phyloP scores from a whole-genome alignment of 192 early-diverging fungal species.

The Phlyctochytrium arcticum region DNA sequence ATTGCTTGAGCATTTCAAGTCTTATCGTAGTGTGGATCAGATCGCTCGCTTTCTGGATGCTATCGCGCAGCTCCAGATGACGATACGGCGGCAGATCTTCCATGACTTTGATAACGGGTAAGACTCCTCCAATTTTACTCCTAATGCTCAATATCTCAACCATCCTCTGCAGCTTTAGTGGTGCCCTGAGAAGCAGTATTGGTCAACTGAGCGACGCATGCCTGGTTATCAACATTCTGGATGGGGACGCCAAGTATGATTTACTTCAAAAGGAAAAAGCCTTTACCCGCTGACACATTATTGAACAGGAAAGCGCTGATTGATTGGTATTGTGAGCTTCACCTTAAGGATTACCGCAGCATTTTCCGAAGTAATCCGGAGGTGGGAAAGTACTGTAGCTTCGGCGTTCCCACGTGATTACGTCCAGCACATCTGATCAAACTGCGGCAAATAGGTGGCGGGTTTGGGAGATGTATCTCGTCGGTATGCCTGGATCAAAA shows the following conservation, averaged over 20 bases:
- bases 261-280: not conserved
- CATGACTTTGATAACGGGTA: conserved; percentile 71
- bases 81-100: conserved; percentile 61
- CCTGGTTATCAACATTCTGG: conserved; percentile 67
- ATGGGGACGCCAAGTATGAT: conserved; percentile 55
- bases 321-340: conserved; percentile 77
- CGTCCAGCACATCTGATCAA: not conserved
- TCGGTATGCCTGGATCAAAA: conserved; percentile 90
- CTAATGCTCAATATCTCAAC: not conserved
- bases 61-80: conserved; percentile 59
- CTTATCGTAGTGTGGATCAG: conserved; percentile 69
- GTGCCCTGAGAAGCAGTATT: conserved; percentile 34
- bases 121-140: not conserved
- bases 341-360: conserved; percentile 76
- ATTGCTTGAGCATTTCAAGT: conserved; percentile 70
- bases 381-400: conserved; percentile 23
- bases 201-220: conserved; percentile 69
- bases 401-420: no score
- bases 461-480: conserved; percentile 79
- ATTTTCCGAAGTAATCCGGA: conserved; percentile 70
- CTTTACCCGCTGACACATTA: not conserved
- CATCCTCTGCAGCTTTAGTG: conserved; percentile 30
- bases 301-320: conserved; percentile 49
- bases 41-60: conserved; percentile 65
- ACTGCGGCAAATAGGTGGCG: conserved; percentile 61